These are phyloP conservation scores for Rhizophora mangle DNA, from an alignment of 345 rosid species.

Conservation along the genomic window DNA sequence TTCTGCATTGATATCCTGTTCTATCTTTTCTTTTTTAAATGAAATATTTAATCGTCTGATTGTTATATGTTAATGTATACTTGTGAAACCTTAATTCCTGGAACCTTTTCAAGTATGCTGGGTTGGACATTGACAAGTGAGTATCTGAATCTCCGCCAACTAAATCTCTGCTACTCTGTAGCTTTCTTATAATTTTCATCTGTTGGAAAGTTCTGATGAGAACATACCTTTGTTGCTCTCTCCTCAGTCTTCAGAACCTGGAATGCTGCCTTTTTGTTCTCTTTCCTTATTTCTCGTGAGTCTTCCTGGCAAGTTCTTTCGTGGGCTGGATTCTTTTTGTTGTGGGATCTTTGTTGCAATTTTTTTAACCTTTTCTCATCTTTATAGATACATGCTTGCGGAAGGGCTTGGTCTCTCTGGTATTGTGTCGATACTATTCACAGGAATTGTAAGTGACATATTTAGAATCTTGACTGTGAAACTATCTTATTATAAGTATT, in stretches of 20 bases:
- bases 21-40: not conserved
- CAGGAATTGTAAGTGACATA: conserved; percentile 76
- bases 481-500: conserved; percentile 6
- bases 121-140: conserved; percentile 95
- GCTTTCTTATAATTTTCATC: conserved; percentile 2
- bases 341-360: not conserved
- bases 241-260: conserved; percentile 87
- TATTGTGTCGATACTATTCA: conserved; percentile 91
- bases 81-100: conserved; percentile 61
- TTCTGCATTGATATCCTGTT: conserved; percentile 96
- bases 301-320: conserved; percentile 10
- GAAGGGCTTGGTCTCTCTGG: conserved; percentile 99
- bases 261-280: conserved; percentile 98
- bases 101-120: conserved; percentile 98
- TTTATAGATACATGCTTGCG: conserved; percentile 90
- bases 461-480: not conserved
- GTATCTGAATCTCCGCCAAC: conserved; percentile 33
- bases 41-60: conserved; percentile 1
- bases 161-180: not conserved
- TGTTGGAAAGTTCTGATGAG: conserved; percentile 25
- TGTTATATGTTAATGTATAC: conserved; percentile 20
- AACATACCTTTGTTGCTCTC: conserved; percentile 8
- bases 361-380: conserved; percentile 10
- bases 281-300: conserved; percentile 95
- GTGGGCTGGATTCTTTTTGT: conserved; percentile 4